Percentiles rank a stretch among this genome's conserved stretches.
Evolutionary conservation across 1,284 basidiomycete species (phyloP).

Genomic region (Ustilago vetiveriae): DNA sequence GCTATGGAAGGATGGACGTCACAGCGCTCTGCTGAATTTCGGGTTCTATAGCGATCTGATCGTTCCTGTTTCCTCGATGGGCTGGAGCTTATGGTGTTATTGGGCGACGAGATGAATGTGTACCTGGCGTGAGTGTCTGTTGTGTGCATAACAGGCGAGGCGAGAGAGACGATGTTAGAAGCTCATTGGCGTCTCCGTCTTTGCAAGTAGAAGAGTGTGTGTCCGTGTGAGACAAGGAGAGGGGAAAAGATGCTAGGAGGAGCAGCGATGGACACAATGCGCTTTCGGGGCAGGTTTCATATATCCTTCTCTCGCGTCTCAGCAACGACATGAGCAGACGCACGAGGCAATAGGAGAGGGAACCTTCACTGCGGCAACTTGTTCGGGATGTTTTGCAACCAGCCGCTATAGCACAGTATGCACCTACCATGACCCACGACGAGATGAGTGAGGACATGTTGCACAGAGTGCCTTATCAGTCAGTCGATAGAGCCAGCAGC

Average conservation of each 20-base stretch:
- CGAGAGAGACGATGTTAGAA: background rate
- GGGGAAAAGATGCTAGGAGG: no score
- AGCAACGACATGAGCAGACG: background rate
- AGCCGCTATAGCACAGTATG: no score
- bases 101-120: conserved; percentile 1
- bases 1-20: conserved; percentile 39
- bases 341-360: background rate
- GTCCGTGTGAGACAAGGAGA: background rate
- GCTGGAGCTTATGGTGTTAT: background rate
- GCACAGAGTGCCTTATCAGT: no score
- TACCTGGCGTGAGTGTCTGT: conserved; percentile 2
- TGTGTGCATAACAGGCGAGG: conserved; percentile 3
- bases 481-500: no score
- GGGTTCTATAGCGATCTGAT: background rate
- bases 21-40: conserved; percentile 13
- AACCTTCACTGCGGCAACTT: background rate
- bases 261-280: no score
- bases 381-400: background rate
- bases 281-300: no score
- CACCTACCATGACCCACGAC: no score
- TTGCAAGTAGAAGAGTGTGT: background rate
- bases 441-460: no score
- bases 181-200: background rate
- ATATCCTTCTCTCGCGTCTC: no score
- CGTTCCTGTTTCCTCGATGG: background rate